A percentile compares a stretch with the other conserved stretches of the same genome.
Conservation (phyloP, 805 yeast species). For the Candida lessepsii region DNA sequence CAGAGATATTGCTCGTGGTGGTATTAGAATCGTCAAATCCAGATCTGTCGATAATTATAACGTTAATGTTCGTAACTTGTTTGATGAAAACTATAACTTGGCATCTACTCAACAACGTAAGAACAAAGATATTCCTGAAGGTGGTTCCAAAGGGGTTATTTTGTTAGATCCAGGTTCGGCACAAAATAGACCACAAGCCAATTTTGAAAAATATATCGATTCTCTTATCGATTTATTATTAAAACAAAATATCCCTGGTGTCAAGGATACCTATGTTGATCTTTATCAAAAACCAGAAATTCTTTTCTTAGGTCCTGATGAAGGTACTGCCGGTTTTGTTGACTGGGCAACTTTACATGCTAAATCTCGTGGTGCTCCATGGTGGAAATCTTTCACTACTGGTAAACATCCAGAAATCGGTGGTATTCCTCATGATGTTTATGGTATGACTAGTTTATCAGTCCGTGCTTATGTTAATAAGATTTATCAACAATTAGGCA, state of each 20-base stretch:
- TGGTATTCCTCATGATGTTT: conserved; percentile 97
- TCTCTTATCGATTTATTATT: conserved; percentile 82
- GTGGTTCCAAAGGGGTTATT: conserved; percentile 97
- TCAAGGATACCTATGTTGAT: conserved; percentile 82
- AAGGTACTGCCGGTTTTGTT: conserved; percentile 92
- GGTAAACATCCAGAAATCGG: conserved; percentile 91
- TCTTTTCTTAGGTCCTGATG: conserved; percentile 98
- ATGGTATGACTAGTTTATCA: conserved; percentile 96
- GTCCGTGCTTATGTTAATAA: conserved; percentile 90
- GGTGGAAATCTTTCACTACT: conserved; percentile 98
- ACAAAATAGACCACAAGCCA: conserved; percentile 75
- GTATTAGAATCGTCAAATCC: conserved; percentile 91
- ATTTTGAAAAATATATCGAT: conserved; percentile 92
- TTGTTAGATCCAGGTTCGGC: conserved; percentile 75
- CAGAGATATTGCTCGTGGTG: conserved; percentile 97
- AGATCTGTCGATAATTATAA: conserved; percentile 82
- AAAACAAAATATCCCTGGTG: conserved; percentile 61
- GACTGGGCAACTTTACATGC: conserved; percentile 99
- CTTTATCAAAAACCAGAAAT: conserved; percentile 83
- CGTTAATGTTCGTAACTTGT: conserved; percentile 79
- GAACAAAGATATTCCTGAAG: conserved; percentile 98
- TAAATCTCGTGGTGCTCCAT: conserved; percentile 83
- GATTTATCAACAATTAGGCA: conserved; percentile 72
- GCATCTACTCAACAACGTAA: conserved; percentile 96
- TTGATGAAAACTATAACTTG: conserved; percentile 94